phyloP scores from a whole-genome alignment of 345 rosid genomes.

The Erodium maritimum region DNA sequence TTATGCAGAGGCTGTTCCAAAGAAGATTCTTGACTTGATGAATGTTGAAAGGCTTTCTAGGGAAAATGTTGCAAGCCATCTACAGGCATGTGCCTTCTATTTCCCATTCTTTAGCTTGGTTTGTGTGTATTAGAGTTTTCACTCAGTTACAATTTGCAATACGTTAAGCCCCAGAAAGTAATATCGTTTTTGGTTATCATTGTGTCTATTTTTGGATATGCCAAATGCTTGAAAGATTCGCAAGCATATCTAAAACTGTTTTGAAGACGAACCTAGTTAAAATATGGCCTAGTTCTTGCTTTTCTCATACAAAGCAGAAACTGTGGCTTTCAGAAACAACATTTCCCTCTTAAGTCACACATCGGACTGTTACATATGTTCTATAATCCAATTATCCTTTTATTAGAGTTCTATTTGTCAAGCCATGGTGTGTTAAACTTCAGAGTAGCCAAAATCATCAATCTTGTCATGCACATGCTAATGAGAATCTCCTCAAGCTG shows the following conservation, averaged over 20 bases:
- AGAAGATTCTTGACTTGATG: constrained; percentile 88
- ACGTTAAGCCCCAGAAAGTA: neutral
- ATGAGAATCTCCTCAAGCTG: too few species aligned
- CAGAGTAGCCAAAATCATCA: neutral
- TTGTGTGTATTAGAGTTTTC: neutral
- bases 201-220: neutral
- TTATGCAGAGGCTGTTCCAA: constrained; percentile 83
- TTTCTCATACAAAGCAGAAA: too few species aligned
- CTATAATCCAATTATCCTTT: neutral
- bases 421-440: neutral
- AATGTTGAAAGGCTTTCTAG: constrained; percentile 83
- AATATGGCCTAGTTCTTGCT: too few species aligned
- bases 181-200: neutral
- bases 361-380: neutral
- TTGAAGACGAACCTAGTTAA: neutral
- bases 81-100: constrained; percentile 42
- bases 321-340: neutral
- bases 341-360: neutral
- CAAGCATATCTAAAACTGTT: neutral
- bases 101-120: neutral
- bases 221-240: neutral
- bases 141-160: neutral
- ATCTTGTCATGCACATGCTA: too few species aligned
- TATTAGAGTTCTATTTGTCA: neutral
- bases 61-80: constrained; percentile 97